Percentiles rank a stretch among this genome's conserved stretches.
phyloP scores from a whole-genome alignment of 768 basidiomycete species.

The Hemileccinum impolitum region DNA sequence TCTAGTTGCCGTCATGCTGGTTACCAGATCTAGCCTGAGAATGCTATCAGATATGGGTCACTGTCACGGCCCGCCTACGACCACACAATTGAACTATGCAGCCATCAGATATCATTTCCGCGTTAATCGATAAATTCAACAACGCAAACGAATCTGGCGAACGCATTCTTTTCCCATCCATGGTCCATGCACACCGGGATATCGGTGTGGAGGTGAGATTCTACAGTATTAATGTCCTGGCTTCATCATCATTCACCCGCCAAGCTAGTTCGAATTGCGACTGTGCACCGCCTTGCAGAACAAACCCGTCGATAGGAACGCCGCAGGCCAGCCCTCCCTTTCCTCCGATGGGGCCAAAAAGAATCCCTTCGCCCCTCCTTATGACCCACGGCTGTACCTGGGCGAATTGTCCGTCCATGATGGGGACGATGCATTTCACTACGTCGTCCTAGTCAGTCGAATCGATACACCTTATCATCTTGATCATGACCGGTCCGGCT shows the following conservation, averaged over 20 bases:
- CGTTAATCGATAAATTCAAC: conserved; percentile 54
- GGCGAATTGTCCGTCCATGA: conserved; percentile 61
- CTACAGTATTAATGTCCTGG: neutral
- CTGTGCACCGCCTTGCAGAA: conserved; percentile 82
- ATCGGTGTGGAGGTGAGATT: conserved; percentile 57
- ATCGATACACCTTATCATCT: neutral
- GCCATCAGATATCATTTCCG: conserved; percentile 49
- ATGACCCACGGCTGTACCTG: conserved; percentile 68
- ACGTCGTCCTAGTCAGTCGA: conserved; percentile 65
- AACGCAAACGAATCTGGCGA: conserved; percentile 60
- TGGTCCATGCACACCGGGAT: conserved; percentile 57
- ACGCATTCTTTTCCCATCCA: conserved; percentile 77
- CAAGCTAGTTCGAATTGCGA: conserved; percentile 75
- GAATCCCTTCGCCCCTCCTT: conserved; percentile 88
- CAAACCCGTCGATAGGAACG: conserved; percentile 58
- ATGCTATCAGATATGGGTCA: neutral
- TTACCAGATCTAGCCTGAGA: no score
- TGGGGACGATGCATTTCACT: conserved; percentile 50
- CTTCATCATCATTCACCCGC: neutral
- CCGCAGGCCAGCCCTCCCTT: conserved; percentile 34
- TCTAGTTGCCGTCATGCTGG: no score
- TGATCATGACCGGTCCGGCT: conserved; percentile 4
- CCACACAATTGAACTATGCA: conserved; percentile 15
- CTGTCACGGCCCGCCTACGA: no score
- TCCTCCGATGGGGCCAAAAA: conserved; percentile 29